Conservation (phyloP, 768 basidiomycete species). For the Tremella yokohamensis region DNA sequence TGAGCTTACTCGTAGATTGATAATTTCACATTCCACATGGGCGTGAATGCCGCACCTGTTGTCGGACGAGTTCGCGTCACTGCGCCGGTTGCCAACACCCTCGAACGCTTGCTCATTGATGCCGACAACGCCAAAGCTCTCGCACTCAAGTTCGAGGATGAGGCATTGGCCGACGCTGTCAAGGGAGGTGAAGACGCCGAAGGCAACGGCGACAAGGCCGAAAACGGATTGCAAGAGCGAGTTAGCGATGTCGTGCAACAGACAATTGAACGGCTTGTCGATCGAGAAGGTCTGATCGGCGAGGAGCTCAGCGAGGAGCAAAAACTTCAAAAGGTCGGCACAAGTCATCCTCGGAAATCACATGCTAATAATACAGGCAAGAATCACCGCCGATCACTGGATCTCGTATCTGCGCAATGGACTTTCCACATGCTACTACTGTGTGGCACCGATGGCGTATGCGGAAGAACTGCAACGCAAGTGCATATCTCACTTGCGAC, state of each 20-base stretch:
- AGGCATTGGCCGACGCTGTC: constrained; percentile 47
- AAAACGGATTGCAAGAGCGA: constrained; percentile 26
- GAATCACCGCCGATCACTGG: constrained; percentile 83
- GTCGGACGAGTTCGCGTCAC: constrained; percentile 73
- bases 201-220: constrained; percentile 38
- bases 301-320: constrained; percentile 53
- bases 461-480: constrained; percentile 91
- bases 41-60: constrained; percentile 65
- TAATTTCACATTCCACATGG: constrained; percentile 82
- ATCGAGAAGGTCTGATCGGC: constrained; percentile 59
- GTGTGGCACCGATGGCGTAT: constrained; percentile 85
- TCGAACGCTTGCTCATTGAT: constrained; percentile 77
- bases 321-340: constrained; percentile 21
- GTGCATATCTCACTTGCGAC: constrained; percentile 83
- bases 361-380: constrained; percentile 56
- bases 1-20: constrained; percentile 63
- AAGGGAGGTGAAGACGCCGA: constrained; percentile 54
- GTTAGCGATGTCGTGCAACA: constrained; percentile 78
- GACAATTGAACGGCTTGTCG: constrained; percentile 71
- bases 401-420: constrained; percentile 88
- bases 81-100: constrained; percentile 74
- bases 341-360: background rate
- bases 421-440: constrained; percentile 73
- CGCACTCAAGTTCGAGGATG: constrained; percentile 69
- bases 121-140: constrained; percentile 70